A percentile compares a stretch with the other conserved stretches of the same genome.
Conservation (phyloP, 1,284 basidiomycete genomes). For the Earliella scabrosa region DNA sequence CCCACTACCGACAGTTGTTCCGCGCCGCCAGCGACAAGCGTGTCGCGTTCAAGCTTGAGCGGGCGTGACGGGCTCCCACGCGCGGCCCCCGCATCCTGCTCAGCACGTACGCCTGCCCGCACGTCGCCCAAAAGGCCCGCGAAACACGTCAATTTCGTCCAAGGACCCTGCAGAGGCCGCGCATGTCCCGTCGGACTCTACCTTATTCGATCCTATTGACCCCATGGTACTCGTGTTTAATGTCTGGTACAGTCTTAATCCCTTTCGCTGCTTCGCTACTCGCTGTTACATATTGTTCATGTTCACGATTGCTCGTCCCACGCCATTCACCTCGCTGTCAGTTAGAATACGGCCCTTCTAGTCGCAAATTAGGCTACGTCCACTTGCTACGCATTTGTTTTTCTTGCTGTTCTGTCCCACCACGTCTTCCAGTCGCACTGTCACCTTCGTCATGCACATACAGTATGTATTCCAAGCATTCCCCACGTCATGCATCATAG, state of each 20-base stretch:
- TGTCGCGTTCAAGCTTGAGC: slow-evolving; percentile 73
- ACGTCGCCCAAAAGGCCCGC: slow-evolving; percentile 19
- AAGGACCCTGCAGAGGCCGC: slow-evolving; percentile 23
- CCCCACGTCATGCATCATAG: slow-evolving; percentile 26
- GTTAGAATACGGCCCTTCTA: slow-evolving; percentile 25
- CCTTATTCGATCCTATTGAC: slow-evolving; percentile 31
- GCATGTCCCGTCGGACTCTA: slow-evolving; percentile 23
- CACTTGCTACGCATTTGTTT: slow-evolving; percentile 22
- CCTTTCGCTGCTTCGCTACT: slow-evolving; percentile 17
- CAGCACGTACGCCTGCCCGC: not conserved
- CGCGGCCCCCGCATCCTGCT: slow-evolving; percentile 12
- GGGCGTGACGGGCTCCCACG: slow-evolving; percentile 27
- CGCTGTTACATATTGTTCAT: slow-evolving; percentile 15
- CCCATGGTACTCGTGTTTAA: slow-evolving; percentile 31
- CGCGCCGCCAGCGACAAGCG: slow-evolving; percentile 71
- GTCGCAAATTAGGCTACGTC: slow-evolving; percentile 28
- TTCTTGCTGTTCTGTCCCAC: slow-evolving; percentile 20
- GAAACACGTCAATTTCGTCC: slow-evolving; percentile 17
- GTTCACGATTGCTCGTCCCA: slow-evolving; percentile 16
- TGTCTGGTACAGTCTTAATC: slow-evolving; percentile 25
- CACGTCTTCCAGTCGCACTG: slow-evolving; percentile 21
- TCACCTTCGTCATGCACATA: slow-evolving; percentile 26
- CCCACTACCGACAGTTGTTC: slow-evolving; percentile 72
- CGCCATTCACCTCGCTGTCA: slow-evolving; percentile 23
- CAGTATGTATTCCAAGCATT: slow-evolving; percentile 26